Evolutionary conservation across 768 basidiomycete genomes (phyloP), one percentile per base, ranked within the genome.

Genomic region (Macrolepiota fuliginosa): DNA sequence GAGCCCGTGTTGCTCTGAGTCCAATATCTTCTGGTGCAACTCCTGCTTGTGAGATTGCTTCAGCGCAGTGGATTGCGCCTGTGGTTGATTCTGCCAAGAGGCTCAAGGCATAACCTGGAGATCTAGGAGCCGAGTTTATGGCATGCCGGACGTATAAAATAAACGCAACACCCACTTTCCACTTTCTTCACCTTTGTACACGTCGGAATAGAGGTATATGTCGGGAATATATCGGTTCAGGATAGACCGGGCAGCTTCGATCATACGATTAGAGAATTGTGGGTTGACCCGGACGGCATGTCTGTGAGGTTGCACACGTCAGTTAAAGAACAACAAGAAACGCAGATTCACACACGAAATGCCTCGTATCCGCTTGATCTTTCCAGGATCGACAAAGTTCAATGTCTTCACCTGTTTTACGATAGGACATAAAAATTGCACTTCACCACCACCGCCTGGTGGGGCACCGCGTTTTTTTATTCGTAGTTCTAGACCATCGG

Each of bases 201-300:
- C 95, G 65, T 99, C 97, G 3, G 97, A 96, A 72, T 98, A 96
- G 40, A 99, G 85, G 75, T 98, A 98, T 29, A 98, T 95, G 71
- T 99, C 97, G 39, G 97, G 96, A 62, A 98, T 97, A 72, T 92
- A 97, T 3, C 95, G 90, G 72, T 98, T 98, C 47, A 99, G 79
- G 24, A 99, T 81, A 2, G 93, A 95, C 40, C 97, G 88, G 17
- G 93, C 87, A 7, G 96, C 85, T 68, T 98, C 96, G 54, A 99
- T 97, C 89, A 98, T 94, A 40, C 97, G 85, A 73, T 97, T 97
- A 1, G 96, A 97, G 71, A 99, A 93, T 70, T 98, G 96, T 24
- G 97, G 97, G 65, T 89, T 96, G 9, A 98, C 94, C 42, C 97
- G 90, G 27, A 98, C 96, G 2, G 95, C 93, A 75, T 98, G 96